Evolutionary conservation across 169 alveolate species (phyloP).

Genomic region (Eimeria nieschulzi): DNA sequence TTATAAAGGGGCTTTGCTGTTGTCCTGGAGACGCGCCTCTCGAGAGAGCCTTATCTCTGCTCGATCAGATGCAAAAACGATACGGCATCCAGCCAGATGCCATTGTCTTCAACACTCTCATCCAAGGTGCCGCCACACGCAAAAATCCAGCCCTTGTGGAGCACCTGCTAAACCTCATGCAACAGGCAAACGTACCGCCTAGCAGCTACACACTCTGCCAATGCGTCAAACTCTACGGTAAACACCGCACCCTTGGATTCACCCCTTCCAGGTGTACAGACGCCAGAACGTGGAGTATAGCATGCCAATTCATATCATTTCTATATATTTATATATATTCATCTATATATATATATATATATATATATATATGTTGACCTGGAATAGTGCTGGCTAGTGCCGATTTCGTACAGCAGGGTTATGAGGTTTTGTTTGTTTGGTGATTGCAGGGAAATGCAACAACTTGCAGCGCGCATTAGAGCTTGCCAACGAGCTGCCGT

Average conservation of each 20-base stretch:
- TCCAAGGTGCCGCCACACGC: slow-evolving; percentile 45
- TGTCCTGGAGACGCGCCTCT: slow-evolving; percentile 78
- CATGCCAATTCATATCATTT: not conserved
- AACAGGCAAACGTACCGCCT: slow-evolving; percentile 78
- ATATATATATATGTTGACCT: not conserved
- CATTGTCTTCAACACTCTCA: slow-evolving; percentile 32
- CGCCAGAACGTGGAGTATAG: too few relatives aligned
- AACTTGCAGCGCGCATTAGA: slow-evolving; percentile 82
- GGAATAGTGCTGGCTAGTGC: slow-evolving; percentile 80
- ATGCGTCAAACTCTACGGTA: slow-evolving; percentile 57
- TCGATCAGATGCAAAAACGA: slow-evolving; percentile 46
- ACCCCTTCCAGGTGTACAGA: too few relatives aligned
- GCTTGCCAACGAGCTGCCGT: slow-evolving; percentile 80
- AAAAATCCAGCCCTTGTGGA: not conserved
- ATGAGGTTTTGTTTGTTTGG: not conserved
- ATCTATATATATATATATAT: not conserved
- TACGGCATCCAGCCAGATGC: slow-evolving; percentile 14
- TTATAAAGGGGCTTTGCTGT: slow-evolving; percentile 91
- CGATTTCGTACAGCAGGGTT: not conserved
- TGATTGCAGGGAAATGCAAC: slow-evolving; percentile 65
- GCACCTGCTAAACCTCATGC: slow-evolving; percentile 16
- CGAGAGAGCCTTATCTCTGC: slow-evolving; percentile 7
- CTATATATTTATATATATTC: not conserved
- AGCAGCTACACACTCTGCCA: slow-evolving; percentile 83
- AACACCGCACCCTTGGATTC: not conserved